Percentiles rank a stretch among this genome's conserved stretches.
These are phyloP conservation scores for Arxiozyma heterogenica DNA, from an alignment of 1,139 yeast genomes.

Conservation along the genomic window DNA sequence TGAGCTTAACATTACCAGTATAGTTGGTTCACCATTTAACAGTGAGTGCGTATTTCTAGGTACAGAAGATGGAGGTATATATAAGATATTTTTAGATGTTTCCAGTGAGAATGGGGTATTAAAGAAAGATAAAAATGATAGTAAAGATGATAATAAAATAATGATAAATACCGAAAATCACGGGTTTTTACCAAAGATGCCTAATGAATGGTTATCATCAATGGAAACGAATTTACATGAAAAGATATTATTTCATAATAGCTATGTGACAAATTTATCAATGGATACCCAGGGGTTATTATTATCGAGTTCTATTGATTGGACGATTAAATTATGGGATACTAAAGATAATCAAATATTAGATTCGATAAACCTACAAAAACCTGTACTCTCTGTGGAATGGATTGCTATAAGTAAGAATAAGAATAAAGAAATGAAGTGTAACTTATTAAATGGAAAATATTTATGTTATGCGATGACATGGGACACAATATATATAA, in stretches of 20 bases:
- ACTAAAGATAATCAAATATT: constrained; percentile 9
- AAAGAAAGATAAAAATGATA: neutral
- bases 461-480: constrained; percentile 12
- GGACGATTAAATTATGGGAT: constrained; percentile 24
- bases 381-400: constrained; percentile 13
- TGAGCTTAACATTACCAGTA: constrained; percentile 16
- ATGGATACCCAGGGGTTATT: constrained; percentile 12
- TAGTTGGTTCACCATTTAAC: constrained; percentile 17
- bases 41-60: constrained; percentile 19
- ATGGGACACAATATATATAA: constrained; percentile 7
- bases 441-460: neutral
- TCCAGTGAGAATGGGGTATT: neutral
- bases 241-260: constrained; percentile 12
- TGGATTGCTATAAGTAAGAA: constrained; percentile 8
- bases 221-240: neutral
- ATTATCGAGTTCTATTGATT: constrained; percentile 20
- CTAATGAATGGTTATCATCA: neutral
- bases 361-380: constrained; percentile 13
- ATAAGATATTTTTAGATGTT: constrained; percentile 13
- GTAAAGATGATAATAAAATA: neutral
- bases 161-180: constrained; percentile 13
- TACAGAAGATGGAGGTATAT: constrained; percentile 26
- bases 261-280: constrained; percentile 5
- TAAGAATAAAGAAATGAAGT: neutral
- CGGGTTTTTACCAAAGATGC: constrained; percentile 17